Percentiles rank a stretch among this genome's conserved stretches.
Conservation (phyloP, 169 alveolate species). For the Cryptosporidium meleagridis region DNA sequence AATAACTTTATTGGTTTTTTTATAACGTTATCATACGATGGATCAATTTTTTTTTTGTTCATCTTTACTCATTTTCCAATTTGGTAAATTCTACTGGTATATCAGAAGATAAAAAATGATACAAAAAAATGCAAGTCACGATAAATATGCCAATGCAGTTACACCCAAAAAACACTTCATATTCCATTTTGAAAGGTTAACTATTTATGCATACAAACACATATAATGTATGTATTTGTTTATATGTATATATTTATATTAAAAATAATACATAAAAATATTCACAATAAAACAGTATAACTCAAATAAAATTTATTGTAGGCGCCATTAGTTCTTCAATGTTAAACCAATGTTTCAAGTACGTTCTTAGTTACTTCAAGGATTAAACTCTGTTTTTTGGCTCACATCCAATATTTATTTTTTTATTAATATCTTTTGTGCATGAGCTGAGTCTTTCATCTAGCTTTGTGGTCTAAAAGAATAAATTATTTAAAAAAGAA, state of each 20-base stretch:
- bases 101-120: conserved; percentile 51
- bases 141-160: conserved; percentile 52
- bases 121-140: conserved; percentile 35
- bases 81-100: conserved; percentile 39
- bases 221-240: not conserved
- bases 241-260: not conserved
- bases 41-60: not conserved
- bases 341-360: not conserved
- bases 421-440: not conserved
- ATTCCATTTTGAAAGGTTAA: conserved; percentile 23
- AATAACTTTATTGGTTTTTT: conserved; percentile 11
- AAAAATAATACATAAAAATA: not conserved
- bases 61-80: conserved; percentile 11
- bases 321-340: conserved; percentile 10
- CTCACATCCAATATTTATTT: not conserved
- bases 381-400: not conserved
- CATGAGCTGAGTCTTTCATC: conserved; percentile 13
- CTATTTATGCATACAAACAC: not conserved
- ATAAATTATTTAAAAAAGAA: not conserved
- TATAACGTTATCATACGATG: not conserved
- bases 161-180: conserved; percentile 70
- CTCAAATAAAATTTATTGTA: not conserved
- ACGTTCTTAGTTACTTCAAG: not conserved
- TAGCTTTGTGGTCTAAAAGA: conserved; percentile 19
- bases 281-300: too few species aligned